These are phyloP conservation scores for Pulveroboletus sp. DNA, from an alignment of 768 basidiomycete species.

Conservation along the genomic window DNA sequence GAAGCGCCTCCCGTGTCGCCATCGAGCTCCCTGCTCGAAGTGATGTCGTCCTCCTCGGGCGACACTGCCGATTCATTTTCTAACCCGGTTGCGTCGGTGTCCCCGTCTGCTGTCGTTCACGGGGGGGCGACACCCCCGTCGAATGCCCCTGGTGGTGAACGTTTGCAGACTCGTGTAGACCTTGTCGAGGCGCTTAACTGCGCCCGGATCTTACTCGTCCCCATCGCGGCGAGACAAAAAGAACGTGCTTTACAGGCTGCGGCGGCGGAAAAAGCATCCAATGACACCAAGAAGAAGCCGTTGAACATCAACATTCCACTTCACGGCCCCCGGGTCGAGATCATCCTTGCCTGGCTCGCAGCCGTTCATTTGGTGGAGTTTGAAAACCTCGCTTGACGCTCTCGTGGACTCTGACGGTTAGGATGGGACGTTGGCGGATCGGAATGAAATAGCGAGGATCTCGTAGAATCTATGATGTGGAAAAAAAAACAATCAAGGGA, in stretches of 20 bases:
- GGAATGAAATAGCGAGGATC: slow-evolving; percentile 6
- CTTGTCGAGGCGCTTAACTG: slow-evolving; percentile 58
- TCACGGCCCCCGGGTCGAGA: slow-evolving; percentile 82
- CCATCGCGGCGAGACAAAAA: slow-evolving; percentile 59
- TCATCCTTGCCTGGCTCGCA: slow-evolving; percentile 80
- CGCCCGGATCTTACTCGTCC: slow-evolving; percentile 67
- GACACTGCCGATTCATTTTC: slow-evolving; percentile 15
- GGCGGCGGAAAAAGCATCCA: slow-evolving; percentile 43
- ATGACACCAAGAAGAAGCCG: slow-evolving; percentile 46
- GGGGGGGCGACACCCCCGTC: slow-evolving; percentile 15
- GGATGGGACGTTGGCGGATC: background rate
- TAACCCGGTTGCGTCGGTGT: slow-evolving; percentile 18
- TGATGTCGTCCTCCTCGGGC: slow-evolving; percentile 21
- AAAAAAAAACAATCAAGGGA: background rate
- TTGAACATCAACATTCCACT: slow-evolving; percentile 74
- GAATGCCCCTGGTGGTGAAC: slow-evolving; percentile 24
- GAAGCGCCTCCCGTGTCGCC: slow-evolving; percentile 28
- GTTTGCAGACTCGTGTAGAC: slow-evolving; percentile 31
- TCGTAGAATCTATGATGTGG: slow-evolving; percentile 14
- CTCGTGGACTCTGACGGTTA: background rate
- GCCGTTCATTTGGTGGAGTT: slow-evolving; percentile 76
- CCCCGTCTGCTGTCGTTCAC: slow-evolving; percentile 18
- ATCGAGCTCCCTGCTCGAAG: slow-evolving; percentile 18
- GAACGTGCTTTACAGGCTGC: slow-evolving; percentile 50
- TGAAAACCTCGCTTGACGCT: slow-evolving; percentile 36